phyloP scores from a whole-genome alignment of 2,329 filamentous ascomycete species.

The Juglanconis sp. region DNA sequence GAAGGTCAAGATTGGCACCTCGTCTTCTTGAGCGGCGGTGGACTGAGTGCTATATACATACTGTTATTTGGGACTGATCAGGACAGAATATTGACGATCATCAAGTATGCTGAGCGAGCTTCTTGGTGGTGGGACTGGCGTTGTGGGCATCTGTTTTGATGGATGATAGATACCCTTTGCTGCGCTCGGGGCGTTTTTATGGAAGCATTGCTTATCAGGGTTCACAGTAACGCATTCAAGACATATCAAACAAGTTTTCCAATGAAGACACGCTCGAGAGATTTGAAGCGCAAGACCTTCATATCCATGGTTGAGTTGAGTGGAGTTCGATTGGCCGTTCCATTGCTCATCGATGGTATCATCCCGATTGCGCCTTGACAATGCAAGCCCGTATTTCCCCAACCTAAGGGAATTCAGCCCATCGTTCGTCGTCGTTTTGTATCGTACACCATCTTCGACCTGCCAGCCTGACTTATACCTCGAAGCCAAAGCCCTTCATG shows the following conservation, averaged over 20 bases:
- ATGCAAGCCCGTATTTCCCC: not conserved
- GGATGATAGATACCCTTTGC: constrained; percentile 13
- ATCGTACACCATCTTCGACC: constrained; percentile 16
- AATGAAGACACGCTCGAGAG: too few relatives aligned
- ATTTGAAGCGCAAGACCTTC: too few relatives aligned
- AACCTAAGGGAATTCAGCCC: not conserved
- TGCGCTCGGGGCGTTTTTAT: not conserved
- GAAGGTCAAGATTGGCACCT: constrained; percentile 2
- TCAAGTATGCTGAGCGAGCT: not conserved
- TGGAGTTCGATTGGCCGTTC: not conserved
- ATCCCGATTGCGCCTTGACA: constrained; percentile 3
- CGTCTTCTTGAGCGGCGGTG: not conserved
- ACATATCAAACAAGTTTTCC: too few relatives aligned
- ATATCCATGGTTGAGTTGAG: not conserved
- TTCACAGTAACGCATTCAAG: too few relatives aligned
- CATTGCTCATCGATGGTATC: constrained; percentile 4
- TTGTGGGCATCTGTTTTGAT: not conserved
- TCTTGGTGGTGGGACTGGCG: not conserved
- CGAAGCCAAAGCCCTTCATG: constrained; percentile 92
- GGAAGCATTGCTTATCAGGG: not conserved
- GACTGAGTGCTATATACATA: not conserved
- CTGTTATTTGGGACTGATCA: not conserved
- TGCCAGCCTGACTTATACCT: constrained; percentile 42
- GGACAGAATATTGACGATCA: not conserved
- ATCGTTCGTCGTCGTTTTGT: not conserved